phyloP scores from a whole-genome alignment of 345 rosid species.

The Physaria fendleri region DNA sequence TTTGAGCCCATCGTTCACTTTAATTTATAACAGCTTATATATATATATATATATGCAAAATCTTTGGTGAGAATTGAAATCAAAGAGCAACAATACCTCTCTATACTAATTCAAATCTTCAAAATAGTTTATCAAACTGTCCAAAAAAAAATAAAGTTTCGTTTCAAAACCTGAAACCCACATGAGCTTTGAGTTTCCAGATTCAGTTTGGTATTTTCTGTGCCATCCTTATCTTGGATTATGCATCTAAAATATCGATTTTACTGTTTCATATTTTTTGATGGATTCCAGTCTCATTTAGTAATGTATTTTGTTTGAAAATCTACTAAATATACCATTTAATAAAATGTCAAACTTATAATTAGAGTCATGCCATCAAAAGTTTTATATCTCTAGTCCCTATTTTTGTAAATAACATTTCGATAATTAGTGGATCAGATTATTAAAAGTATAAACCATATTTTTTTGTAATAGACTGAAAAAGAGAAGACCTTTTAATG shows the following conservation, averaged over 20 bases:
- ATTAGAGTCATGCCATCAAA: not conserved
- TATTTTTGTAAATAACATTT: not conserved
- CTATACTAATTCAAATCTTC: not conserved
- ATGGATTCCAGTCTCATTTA: not conserved
- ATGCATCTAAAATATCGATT: not conserved
- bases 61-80: too few relatives aligned
- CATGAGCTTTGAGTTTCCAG: not conserved
- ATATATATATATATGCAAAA: too few relatives aligned
- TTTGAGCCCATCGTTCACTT: too few relatives aligned
- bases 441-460: not conserved
- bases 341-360: not conserved
- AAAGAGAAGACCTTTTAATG: constrained; percentile 5
- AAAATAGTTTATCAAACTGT: not conserved
- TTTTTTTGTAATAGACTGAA: not conserved
- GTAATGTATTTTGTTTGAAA: not conserved
- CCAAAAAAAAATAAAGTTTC: not conserved
- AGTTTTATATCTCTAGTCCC: not conserved
- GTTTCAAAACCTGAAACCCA: not conserved
- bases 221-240: not conserved
- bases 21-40: too few relatives aligned
- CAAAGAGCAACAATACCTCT: not conserved
- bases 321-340: not conserved
- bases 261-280: not conserved
- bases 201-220: not conserved
- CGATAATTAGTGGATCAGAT: not conserved